These are phyloP conservation scores for Filobasidium wieringae DNA, from an alignment of 768 basidiomycete species.

Conservation along the genomic window DNA sequence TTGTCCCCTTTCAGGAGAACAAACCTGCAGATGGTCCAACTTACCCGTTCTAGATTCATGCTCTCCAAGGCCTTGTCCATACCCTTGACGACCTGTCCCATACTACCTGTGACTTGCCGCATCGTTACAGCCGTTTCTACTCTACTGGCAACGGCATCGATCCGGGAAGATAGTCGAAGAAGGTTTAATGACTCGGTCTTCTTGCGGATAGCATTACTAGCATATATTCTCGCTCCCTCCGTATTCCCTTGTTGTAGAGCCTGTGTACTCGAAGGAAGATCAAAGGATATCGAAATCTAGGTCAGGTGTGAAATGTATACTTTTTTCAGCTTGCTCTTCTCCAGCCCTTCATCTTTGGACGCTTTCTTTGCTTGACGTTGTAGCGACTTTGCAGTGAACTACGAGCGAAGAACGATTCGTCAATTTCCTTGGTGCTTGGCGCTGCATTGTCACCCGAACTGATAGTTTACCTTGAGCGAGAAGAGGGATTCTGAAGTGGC, in stretches of 20 bases:
- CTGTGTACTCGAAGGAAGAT: constrained; percentile 41
- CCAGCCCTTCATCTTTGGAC: constrained; percentile 79
- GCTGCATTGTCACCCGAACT: too few species aligned
- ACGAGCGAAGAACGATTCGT: not conserved
- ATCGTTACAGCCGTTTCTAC: constrained; percentile 99
- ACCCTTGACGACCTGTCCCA: constrained; percentile 89
- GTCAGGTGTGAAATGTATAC: constrained; percentile 42
- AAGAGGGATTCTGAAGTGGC: constrained; percentile 77
- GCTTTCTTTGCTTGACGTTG: constrained; percentile 94
- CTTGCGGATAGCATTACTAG: constrained; percentile 95
- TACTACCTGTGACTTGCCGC: constrained; percentile 80
- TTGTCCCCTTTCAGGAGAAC: not conserved
- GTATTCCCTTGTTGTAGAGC: constrained; percentile 92
- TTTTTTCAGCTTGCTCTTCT: constrained; percentile 89
- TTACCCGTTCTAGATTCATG: constrained; percentile 94
- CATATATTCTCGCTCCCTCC: constrained; percentile 95
- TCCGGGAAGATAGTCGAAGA: constrained; percentile 73
- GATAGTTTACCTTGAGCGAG: constrained; percentile 70
- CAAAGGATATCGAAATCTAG: not conserved
- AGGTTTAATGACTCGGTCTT: constrained; percentile 89
- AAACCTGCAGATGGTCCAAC: constrained; percentile 24
- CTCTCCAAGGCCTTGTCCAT: constrained; percentile 99
- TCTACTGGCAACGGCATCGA: constrained; percentile 91
- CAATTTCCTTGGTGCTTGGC: too few species aligned
- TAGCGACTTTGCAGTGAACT: constrained; percentile 98